A percentile compares a stretch with the other conserved stretches of the same genome.
Conservation (phyloP, 148 eudicot species). For the Pharnaceum exiguum region DNA sequence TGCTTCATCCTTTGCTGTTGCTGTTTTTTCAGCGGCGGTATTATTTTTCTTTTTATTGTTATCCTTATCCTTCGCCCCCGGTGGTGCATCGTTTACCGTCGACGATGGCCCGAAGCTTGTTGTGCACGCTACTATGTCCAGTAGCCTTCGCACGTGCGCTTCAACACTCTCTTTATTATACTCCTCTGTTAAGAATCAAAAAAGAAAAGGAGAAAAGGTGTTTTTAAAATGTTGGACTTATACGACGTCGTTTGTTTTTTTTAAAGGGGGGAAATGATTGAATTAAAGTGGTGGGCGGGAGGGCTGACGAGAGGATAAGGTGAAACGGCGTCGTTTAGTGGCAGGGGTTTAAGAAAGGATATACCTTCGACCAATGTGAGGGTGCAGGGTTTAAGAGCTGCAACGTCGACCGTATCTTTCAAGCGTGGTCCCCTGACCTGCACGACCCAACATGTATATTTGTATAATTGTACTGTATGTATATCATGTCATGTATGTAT, state of each 20-base stretch:
- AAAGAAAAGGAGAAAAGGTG: constrained; percentile 11
- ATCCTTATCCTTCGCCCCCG: constrained; percentile 40
- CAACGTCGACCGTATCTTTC: constrained; percentile 84
- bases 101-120: constrained; percentile 78
- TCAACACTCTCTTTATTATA: constrained; percentile 71
- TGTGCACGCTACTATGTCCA: constrained; percentile 96
- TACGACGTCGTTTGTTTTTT: constrained; percentile 27
- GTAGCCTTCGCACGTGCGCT: constrained; percentile 79
- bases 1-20: constrained; percentile 55
- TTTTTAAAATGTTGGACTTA: too few species aligned
- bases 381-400: constrained; percentile 84
- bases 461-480: too few species aligned
- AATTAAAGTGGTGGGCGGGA: not conserved
- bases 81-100: constrained; percentile 18
- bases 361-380: constrained; percentile 88
- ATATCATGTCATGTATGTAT: too few species aligned
- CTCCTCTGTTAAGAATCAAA: constrained; percentile 47
- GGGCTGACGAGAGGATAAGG: constrained; percentile 19
- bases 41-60: too few species aligned
- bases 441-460: too few species aligned
- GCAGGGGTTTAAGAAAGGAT: not conserved
- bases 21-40: constrained; percentile 39
- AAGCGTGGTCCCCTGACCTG: constrained; percentile 88
- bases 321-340: constrained; percentile 28
- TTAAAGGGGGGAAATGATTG: not conserved